phyloP scores from a whole-genome alignment of 2,329 filamentous ascomycete genomes.

The Cercospora sesami region DNA sequence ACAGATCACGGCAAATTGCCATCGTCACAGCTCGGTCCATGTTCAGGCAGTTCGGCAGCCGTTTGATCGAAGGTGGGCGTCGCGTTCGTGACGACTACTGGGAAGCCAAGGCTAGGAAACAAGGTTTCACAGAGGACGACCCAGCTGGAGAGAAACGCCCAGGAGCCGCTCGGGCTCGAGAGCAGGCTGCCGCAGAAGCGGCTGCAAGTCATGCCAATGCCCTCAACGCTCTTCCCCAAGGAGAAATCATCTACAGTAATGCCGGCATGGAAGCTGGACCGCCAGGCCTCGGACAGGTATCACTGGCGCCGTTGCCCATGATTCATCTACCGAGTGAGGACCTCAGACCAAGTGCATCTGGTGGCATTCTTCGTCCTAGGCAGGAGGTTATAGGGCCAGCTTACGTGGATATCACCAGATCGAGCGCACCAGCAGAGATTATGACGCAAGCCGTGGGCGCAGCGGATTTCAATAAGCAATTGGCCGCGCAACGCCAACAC shows the following conservation, averaged over 20 bases:
- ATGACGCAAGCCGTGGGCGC: conserved; percentile 83
- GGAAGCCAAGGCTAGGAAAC: conserved; percentile 95
- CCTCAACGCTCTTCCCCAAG: conserved; percentile 64
- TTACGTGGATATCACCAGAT: conserved; percentile 82
- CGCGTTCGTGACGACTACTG: conserved; percentile 97
- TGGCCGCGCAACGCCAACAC: conserved; percentile 77
- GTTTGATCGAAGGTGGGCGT: conserved; percentile 85
- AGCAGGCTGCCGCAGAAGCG: conserved; percentile 72
- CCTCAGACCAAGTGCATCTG: conserved; percentile 75
- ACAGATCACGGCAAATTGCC: conserved; percentile 95
- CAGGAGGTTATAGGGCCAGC: conserved; percentile 86
- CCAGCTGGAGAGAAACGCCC: conserved; percentile 93
- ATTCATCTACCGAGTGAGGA: conserved; percentile 80
- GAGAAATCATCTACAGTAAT: conserved; percentile 84
- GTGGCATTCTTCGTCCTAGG: conserved; percentile 78
- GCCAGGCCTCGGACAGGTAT: conserved; percentile 63
- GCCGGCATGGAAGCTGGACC: conserved; percentile 42
- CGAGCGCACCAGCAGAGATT: conserved; percentile 74
- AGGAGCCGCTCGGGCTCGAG: conserved; percentile 82
- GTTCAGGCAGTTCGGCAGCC: conserved; percentile 97
- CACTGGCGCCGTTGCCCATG: conserved; percentile 73
- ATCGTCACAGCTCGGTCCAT: conserved; percentile 97
- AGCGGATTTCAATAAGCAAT: conserved; percentile 83
- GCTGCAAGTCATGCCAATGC: conserved; percentile 60
- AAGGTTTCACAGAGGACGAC: conserved; percentile 97